Evolutionary conservation across 2,329 filamentous ascomycete genomes (phyloP).

Genomic region (Verticillium isaacii): DNA sequence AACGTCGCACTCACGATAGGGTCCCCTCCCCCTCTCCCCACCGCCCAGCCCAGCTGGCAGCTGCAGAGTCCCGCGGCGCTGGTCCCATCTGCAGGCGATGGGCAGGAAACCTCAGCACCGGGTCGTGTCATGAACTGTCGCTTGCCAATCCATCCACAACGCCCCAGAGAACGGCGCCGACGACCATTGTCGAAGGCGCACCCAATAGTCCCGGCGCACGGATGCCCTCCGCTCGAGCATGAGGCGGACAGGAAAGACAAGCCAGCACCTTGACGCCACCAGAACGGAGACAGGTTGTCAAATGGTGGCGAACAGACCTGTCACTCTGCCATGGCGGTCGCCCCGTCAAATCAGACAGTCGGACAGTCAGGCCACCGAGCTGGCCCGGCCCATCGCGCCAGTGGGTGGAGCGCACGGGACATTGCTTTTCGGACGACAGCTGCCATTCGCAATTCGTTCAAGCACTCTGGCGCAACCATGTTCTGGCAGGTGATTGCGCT

Average conservation of each 20-base stretch:
- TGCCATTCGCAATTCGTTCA: neutral
- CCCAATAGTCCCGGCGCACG: neutral
- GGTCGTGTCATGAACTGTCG: neutral
- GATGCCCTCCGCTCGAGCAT: neutral
- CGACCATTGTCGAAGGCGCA: neutral
- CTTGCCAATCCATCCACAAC: neutral
- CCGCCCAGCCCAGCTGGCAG: neutral
- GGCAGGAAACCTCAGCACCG: neutral
- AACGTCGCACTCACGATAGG: neutral
- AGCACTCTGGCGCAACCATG: neutral
- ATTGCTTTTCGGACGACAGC: neutral
- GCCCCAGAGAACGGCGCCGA: neutral
- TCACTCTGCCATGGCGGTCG: neutral
- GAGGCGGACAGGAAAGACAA: neutral
- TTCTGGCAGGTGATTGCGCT: neutral
- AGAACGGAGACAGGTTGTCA: neutral
- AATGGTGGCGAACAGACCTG: neutral
- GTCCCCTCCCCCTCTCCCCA: neutral
- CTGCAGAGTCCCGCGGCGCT: neutral
- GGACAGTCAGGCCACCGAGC: neutral
- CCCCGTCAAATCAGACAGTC: too few species aligned
- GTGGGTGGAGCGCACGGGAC: neutral
- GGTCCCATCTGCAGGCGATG: neutral
- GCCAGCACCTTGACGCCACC: neutral
- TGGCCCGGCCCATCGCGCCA: neutral